Conservation (phyloP, 306 rosid species). For the Dryas alaskensis region DNA sequence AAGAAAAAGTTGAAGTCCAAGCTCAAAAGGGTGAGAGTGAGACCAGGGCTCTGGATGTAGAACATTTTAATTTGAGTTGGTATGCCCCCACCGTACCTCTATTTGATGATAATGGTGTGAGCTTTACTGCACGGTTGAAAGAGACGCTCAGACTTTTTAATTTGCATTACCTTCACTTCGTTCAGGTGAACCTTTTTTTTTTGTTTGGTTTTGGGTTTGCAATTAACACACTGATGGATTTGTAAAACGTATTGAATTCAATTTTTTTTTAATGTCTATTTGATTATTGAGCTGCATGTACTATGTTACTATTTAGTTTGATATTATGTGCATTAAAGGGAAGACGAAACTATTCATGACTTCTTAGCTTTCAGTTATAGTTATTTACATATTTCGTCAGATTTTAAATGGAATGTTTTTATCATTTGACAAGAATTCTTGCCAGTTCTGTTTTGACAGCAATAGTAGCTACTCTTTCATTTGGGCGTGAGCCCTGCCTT, state of each 20-base stretch:
- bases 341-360: not conserved
- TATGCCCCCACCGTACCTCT: not conserved
- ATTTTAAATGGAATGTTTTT: too few relatives aligned
- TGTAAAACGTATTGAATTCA: not conserved
- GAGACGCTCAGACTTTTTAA: constrained; percentile 34
- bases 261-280: not conserved
- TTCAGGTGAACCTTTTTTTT: constrained; percentile 23
- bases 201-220: not conserved
- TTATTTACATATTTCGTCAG: too few relatives aligned
- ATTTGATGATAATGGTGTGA: constrained; percentile 9
- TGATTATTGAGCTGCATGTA: not conserved
- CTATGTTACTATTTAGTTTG: not conserved
- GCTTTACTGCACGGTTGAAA: constrained; percentile 21
- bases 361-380: not conserved
- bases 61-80: constrained; percentile 1
- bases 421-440: not conserved
- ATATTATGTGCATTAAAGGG: not conserved
- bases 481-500: not conserved
- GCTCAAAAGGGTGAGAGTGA: not conserved
- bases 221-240: not conserved
- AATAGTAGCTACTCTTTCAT: too few relatives aligned
- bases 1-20: not conserved
- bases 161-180: constrained; percentile 30
- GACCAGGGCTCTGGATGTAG: not conserved
- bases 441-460: not conserved